phyloP scores from a whole-genome alignment of 2,329 filamentous ascomycete genomes.

The Colletotrichum salicis region DNA sequence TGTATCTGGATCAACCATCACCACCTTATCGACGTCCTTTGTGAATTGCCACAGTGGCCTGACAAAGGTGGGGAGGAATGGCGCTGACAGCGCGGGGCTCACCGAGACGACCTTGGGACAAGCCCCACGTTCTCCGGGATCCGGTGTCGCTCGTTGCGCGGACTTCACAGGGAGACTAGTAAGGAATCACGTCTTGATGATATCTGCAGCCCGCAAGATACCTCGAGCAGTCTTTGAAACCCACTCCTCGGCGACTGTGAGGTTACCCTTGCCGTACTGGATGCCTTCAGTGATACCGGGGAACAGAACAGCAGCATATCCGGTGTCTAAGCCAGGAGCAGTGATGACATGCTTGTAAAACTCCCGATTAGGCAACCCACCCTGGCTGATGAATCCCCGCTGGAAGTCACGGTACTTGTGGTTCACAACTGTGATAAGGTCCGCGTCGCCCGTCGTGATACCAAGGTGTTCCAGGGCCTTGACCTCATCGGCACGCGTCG shows the following conservation, averaged over 20 bases:
- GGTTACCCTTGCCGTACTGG: slow-evolving; percentile 60
- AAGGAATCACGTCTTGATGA: slow-evolving; percentile 42
- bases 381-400: slow-evolving; percentile 59
- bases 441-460: slow-evolving; percentile 40
- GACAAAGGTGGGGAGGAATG: background rate
- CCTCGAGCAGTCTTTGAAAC: slow-evolving; percentile 48
- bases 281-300: slow-evolving; percentile 75
- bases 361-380: slow-evolving; percentile 56
- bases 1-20: background rate
- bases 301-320: slow-evolving; percentile 54
- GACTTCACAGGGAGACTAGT: background rate
- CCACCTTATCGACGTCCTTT: too few relatives aligned
- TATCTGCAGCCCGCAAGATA: slow-evolving; percentile 47
- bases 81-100: background rate
- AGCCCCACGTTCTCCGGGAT: too few relatives aligned
- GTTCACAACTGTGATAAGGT: slow-evolving; percentile 52
- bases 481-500: slow-evolving; percentile 44
- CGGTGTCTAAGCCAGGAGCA: slow-evolving; percentile 58
- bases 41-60: too few relatives aligned
- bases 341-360: slow-evolving; percentile 60
- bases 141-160: too few relatives aligned
- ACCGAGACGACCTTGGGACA: background rate
- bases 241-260: slow-evolving; percentile 47
- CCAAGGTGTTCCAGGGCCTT: slow-evolving; percentile 47
- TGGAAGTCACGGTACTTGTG: slow-evolving; percentile 61